phyloP scores from a whole-genome alignment of 352 stramenopile species.

The Globisporangium viniferum region DNA sequence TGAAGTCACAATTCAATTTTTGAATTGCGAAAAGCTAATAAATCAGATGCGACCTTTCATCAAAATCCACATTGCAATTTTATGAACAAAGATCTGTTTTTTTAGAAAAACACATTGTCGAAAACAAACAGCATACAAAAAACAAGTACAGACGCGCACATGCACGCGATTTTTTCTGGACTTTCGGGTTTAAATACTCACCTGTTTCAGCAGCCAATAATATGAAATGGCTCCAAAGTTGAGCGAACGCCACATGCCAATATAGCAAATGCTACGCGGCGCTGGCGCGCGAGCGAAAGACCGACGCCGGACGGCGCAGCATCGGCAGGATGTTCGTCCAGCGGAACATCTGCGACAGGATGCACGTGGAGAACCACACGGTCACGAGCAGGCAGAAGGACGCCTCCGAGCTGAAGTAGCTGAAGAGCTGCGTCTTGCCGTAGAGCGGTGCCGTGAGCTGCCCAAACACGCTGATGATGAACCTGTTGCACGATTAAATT shows the following conservation, averaged over 20 bases:
- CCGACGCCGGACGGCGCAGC: slow-evolving; percentile 37
- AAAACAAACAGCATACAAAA: not conserved
- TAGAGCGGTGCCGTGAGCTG: slow-evolving; percentile 81
- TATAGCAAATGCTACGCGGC: slow-evolving; percentile 25
- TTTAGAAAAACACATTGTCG: not conserved
- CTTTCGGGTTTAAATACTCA: slow-evolving; percentile 3
- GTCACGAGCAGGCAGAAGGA: slow-evolving; percentile 82
- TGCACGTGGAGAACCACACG: slow-evolving; percentile 88
- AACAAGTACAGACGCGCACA: not conserved
- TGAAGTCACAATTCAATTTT: not conserved
- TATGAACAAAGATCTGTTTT: not conserved
- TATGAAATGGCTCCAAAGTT: not conserved
- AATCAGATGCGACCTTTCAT: not conserved
- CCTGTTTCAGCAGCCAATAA: not conserved
- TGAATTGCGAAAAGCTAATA: not conserved
- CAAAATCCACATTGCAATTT: not conserved
- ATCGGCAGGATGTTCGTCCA: slow-evolving; percentile 80
- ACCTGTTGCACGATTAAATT: slow-evolving; percentile 32
- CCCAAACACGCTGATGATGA: slow-evolving; percentile 86
- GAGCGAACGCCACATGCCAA: not conserved
- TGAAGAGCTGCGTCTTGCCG: slow-evolving; percentile 80
- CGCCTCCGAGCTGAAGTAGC: slow-evolving; percentile 82
- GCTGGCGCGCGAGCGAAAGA: slow-evolving; percentile 32
- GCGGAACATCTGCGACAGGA: slow-evolving; percentile 84
- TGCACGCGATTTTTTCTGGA: not conserved